phyloP scores from a whole-genome alignment of 129 eudicot species.

The sunflower (Helianthus annuus) region HanXRQr2.0-SUNRISE NC_035437.2:171194270-171194769 shows the following conservation, averaged over 20 bases:
- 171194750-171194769: background rate
- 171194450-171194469: background rate
- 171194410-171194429: background rate
- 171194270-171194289: too few relatives aligned
- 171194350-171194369: background rate
- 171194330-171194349: background rate
- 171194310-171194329: too few relatives aligned
- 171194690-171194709: background rate
- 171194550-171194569: constrained; percentile 97
- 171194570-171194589: constrained; percentile 90
- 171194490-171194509: background rate
- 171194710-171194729: background rate
- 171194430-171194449: background rate
- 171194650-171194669: constrained; percentile 4
- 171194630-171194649: constrained; percentile 98
- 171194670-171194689: constrained; percentile 4
- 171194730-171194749: background rate
- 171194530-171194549: constrained; percentile 86
- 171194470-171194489: constrained; percentile 1
- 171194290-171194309: too few relatives aligned
- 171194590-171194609: constrained; percentile 75
- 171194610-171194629: constrained; percentile 96
- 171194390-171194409: background rate
- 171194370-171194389: background rate
- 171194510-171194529: constrained; percentile 42